Evolutionary conservation across 257 asterid species (phyloP), one percentile per base, ranked within the genome.

Genomic region (Sherardia arvensis): DNA sequence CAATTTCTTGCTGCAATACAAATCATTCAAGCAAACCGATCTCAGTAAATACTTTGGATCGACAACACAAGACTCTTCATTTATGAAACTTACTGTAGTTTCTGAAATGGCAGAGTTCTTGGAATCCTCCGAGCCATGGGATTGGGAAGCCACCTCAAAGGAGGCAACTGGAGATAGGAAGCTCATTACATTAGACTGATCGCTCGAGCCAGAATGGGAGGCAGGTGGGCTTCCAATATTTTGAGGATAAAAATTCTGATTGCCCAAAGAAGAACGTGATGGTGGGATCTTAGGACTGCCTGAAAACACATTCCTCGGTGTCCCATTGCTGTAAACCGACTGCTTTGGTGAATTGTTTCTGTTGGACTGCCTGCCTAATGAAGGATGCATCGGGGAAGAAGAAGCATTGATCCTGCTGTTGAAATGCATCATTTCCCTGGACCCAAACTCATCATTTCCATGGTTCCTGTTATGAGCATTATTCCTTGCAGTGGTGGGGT

Each of bases 1-100:
- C 96, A 23, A 73, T 11, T 17, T 84, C 95, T 73, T 69, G 88
- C 76, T 80, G 81, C 21, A 68, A 58, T 53, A 58, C 36, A 58
- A 59, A 25, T 10, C 47, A 72, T 7, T 38, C 30, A 21, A 32
- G 17, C 29, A 21, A 55, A 17, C 2, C 36, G 22, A 56, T 53
- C 58, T 53, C 22, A 49, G 26, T 20, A n/a, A n/a, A 49, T 43
- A 0, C n/a, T 4, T 4, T 43, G 8, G 51, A 43, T 10, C 17
- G 20, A 20, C 51, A 43, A 43, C 17, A 3, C 17, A 43, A 43
- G 51, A 18, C 20, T 14, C n/a, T 43, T 53, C 3, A 4, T 29
- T 9, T 45, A 4, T 29, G 29, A 56, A 74, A 73, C 81, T 75
- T 73, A 78, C 84, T 21, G 73, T 43, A 34, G 47, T 54, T 64